Evolutionary conservation across 2,329 filamentous ascomycete genomes (phyloP), one percentile per base, ranked within the genome.

Genomic region (Colletotrichum aenigma): DNA sequence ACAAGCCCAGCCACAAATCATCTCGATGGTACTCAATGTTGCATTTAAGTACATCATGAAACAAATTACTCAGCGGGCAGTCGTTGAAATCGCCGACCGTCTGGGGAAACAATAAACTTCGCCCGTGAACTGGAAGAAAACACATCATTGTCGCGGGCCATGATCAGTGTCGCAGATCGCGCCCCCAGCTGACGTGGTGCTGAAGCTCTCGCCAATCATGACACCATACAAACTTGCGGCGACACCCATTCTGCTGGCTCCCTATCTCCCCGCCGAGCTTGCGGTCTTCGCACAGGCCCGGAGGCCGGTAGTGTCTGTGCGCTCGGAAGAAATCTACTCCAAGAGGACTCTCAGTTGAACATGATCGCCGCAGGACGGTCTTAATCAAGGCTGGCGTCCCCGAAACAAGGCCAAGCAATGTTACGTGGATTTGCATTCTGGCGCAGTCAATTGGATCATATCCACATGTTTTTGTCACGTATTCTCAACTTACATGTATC

Each of bases 1-100:
- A 21, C n/a, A 21, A 0, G 43, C 43, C n/a, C 43, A 13, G n/a
- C n/a, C 43, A 21, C 0, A 21, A 10, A 21, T 21, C n/a, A 13
- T 13, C 15, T 21, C 10, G 6, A 13, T 52, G 43, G 0, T 52
- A 52, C 43, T 13, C n/a, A 52, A 21, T 4, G 43, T 52, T 1
- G 43, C 43, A 52, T 52, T 52, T 24, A 21, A 52, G n/a, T 52
- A 52, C 43, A 13, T 21, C n/a, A 4, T 52, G 43, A 52, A 52
- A 52, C 43, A 4, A 21, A 52, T 52, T 52, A 52, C 43, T 52
- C 43, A 52, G 43, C 43, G 43, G 43, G 43, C 43, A 52, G 1
- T 13, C 43, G 6, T 7, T 52, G n/a, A 13, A 52, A 21, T 52
- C 43, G 43, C 43, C 43, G 43, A 21, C 43, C 43, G 43, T 21